A percentile compares a stretch with the other conserved stretches of the same genome.
Conservation (phyloP, 1,284 basidiomycete species). For the Apiotrichum sp. region DNA sequence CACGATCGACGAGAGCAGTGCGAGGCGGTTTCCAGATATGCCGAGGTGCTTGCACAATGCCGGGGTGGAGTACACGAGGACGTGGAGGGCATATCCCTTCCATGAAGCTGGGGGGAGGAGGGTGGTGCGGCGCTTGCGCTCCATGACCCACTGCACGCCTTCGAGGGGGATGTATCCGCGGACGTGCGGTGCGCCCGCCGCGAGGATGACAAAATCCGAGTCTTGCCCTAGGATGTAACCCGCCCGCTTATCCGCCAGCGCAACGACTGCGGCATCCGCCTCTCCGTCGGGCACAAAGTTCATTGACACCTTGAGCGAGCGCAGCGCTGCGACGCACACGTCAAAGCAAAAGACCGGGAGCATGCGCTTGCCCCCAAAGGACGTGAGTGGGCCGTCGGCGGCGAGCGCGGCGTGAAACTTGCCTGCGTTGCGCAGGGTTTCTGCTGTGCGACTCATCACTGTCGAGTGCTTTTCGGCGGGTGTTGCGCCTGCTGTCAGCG, state of each 20-base stretch:
- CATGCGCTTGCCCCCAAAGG: conserved; percentile 61
- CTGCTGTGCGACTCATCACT: conserved; percentile 57
- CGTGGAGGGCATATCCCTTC: conserved; percentile 44
- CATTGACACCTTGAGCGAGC: conserved; percentile 45
- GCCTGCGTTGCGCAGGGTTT: conserved; percentile 55
- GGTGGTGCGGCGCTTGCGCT: conserved; percentile 9
- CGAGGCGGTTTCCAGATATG: conserved; percentile 65
- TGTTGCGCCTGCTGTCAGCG: conserved; percentile 55
- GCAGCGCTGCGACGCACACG: conserved; percentile 59
- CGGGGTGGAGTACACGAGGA: conserved; percentile 59
- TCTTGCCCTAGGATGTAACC: conserved; percentile 73
- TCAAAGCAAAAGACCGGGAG: conserved; percentile 65
- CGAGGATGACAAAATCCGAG: conserved; percentile 74
- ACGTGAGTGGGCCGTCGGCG: conserved; percentile 61
- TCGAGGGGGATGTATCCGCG: conserved; percentile 71
- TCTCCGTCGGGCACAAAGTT: conserved; percentile 68
- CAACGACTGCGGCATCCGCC: conserved; percentile 77
- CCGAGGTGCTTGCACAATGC: conserved; percentile 61
- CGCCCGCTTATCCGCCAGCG: conserved; percentile 65
- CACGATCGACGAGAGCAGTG: conserved; percentile 73
- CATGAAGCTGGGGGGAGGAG: conserved; percentile 53
- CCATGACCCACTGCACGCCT: conserved; percentile 64
- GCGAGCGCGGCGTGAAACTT: conserved; percentile 78
- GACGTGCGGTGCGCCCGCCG: conserved; percentile 53
- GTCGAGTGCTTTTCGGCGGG: conserved; percentile 71